Conservation (phyloP, 1,139 yeast genomes). For the Hemisphaericaspora lyxosophila region DNA sequence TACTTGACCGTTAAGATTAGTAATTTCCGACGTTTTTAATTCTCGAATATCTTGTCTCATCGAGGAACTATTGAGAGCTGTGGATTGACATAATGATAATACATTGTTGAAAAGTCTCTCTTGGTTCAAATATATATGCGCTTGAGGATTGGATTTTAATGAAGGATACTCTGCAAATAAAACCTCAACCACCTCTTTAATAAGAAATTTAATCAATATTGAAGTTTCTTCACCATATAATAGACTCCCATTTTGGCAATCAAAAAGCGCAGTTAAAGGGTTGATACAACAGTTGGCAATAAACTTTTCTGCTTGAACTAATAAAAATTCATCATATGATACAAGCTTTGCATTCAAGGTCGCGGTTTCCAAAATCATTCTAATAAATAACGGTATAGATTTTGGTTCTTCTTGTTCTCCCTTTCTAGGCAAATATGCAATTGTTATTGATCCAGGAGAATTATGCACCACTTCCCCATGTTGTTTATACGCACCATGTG, state of each 20-base stretch:
- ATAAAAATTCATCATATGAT: slow-evolving; percentile 53
- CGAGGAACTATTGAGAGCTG: slow-evolving; percentile 69
- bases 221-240: slow-evolving; percentile 34
- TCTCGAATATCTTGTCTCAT: slow-evolving; percentile 81
- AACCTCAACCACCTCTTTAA: slow-evolving; percentile 48
- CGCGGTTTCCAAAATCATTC: slow-evolving; percentile 28
- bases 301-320: slow-evolving; percentile 73
- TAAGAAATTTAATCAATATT: slow-evolving; percentile 36
- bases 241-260: slow-evolving; percentile 73
- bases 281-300: slow-evolving; percentile 74
- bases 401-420: not conserved
- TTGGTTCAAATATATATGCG: slow-evolving; percentile 37
- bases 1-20: slow-evolving; percentile 76
- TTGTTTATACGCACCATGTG: slow-evolving; percentile 70
- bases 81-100: slow-evolving; percentile 41
- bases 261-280: slow-evolving; percentile 67
- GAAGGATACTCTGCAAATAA: slow-evolving; percentile 37
- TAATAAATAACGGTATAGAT: slow-evolving; percentile 30
- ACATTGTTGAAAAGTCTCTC: slow-evolving; percentile 49
- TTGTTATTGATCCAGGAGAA: slow-evolving; percentile 59
- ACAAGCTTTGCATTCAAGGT: slow-evolving; percentile 44
- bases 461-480: slow-evolving; percentile 58
- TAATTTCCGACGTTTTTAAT: slow-evolving; percentile 69
- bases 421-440: slow-evolving; percentile 28
- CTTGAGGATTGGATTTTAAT: slow-evolving; percentile 32